Conservation (phyloP, 345 rosid genomes). For the Eucalyptus marginata region DNA sequence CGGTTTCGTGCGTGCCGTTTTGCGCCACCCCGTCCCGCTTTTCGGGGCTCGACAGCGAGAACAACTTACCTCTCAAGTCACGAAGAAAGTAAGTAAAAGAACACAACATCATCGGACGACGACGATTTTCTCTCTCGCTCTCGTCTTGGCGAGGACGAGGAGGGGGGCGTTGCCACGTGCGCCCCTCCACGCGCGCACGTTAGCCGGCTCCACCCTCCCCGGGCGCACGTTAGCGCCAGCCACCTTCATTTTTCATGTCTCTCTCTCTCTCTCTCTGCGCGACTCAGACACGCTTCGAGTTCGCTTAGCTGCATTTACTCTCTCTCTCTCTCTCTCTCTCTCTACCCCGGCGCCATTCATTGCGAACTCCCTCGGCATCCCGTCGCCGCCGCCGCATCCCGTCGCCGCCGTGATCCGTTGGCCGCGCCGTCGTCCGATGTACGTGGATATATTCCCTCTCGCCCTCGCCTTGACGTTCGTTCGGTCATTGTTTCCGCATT, state of each 20-base stretch:
- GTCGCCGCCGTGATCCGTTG: neutral
- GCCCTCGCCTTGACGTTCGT: neutral
- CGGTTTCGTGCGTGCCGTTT: neutral
- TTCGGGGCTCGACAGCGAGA: neutral
- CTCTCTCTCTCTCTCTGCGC: neutral
- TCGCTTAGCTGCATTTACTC: neutral
- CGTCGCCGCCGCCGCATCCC: neutral
- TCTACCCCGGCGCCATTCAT: neutral
- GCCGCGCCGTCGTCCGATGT: neutral
- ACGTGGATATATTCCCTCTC: neutral
- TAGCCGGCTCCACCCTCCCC: rapidly evolving
- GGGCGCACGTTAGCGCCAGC: neutral
- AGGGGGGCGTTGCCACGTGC: neutral
- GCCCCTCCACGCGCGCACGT: neutral
- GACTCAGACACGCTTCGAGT: neutral
- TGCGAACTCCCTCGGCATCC: neutral
- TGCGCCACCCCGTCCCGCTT: no score
- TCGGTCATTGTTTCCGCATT: neutral
- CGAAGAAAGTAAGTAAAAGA: neutral
- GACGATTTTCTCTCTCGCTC: no score
- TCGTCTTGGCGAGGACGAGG: neutral
- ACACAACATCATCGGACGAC: neutral
- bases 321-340: neutral
- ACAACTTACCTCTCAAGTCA: neutral
- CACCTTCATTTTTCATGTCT: neutral